Evolutionary conservation across 1,284 basidiomycete species (phyloP).

Genomic region (Hymenochaete sp.): DNA sequence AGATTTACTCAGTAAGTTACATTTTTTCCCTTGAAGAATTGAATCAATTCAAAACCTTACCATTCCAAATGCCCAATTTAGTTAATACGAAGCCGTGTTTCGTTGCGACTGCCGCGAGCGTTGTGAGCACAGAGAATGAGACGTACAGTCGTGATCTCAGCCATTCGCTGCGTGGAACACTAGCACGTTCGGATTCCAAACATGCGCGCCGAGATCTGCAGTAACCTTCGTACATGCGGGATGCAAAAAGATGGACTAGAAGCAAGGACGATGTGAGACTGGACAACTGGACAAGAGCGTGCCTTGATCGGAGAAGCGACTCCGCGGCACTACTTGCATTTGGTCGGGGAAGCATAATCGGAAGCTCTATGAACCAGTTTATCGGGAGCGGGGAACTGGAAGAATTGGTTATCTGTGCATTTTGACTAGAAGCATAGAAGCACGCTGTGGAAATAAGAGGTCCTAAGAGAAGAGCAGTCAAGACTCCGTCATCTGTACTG

Average conservation of each 20-base stretch:
- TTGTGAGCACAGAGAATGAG: conserved; percentile 48
- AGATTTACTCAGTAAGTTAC: conserved; percentile 14
- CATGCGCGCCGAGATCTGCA: conserved; percentile 34
- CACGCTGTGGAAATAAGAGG: conserved; percentile 68
- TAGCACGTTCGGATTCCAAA: conserved; percentile 58
- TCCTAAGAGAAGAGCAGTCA: conserved; percentile 71
- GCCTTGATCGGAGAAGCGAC: conserved; percentile 63
- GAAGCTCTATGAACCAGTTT: conserved; percentile 72
- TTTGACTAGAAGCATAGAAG: conserved; percentile 44
- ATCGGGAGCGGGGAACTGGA: conserved; percentile 35
- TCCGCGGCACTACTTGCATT: conserved; percentile 36
- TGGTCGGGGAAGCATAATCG: conserved; percentile 41
- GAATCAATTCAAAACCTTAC: conserved; percentile 31
- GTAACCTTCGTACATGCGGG: conserved; percentile 60
- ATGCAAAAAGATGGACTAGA: conserved; percentile 67
- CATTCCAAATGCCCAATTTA: conserved; percentile 55
- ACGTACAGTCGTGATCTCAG: conserved; percentile 53
- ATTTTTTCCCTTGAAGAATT: conserved; percentile 11
- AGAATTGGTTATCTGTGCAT: conserved; percentile 24
- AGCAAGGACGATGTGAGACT: conserved; percentile 75
- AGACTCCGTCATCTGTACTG: conserved; percentile 74
- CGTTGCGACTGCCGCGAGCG: conserved; percentile 38
- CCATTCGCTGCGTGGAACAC: conserved; percentile 67
- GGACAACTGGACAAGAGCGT: conserved; percentile 68
- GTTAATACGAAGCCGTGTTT: conserved; percentile 38